Evolutionary conservation across 495 filamentous ascomycete genomes (phyloP), one percentile per base, ranked within the genome.

Genomic region (Penicillium pancosmium): DNA sequence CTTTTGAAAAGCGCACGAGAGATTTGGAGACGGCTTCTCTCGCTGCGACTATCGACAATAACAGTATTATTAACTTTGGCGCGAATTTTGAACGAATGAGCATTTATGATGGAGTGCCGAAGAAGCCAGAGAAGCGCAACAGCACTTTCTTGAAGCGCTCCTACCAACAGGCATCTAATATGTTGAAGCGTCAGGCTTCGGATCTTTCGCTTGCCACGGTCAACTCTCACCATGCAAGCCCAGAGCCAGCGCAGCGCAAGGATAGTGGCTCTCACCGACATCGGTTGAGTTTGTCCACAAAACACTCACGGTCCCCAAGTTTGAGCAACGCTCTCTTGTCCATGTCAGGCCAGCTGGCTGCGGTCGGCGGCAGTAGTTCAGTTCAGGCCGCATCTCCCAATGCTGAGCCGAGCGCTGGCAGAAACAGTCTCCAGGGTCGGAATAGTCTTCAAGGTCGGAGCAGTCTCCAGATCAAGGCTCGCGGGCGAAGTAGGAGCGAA

Each of bases 401-500:
- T 66, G 70, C 77, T 43, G 79, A 83, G 15, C 67, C 78, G 1
- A 79, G 77, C 34, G 81, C 86, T 13, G 46, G 46, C 8, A 48
- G 46, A 27, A 48, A 48, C 15, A 48, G 46, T 15, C 46, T 48
- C 15, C 46, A 48, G 46, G 46, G 46, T 19, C 18, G 46, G 6
- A 48, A 48, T n/a, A 48, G 46, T 19, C 46, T 48, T 6, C 18
- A 48, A 19, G 43, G 43, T 8, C 15, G 43, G 16, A 82, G 83
- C 38, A 71, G 73, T 49, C 63, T 85, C 34, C 79, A 80, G 50
- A 66, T 78, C 10, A 78, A 87, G 49, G 82, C 75, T 46, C 87
- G 91, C 40, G 77, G 74, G 5, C 80, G 91, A 66, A 93, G 90
- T 75, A 87, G 82, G 67, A 94, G 91, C 60, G 92, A 97, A 55